Base-by-base conservation (phyloP, 306 rosid species). In the Vachellia pachyceras region DNA sequence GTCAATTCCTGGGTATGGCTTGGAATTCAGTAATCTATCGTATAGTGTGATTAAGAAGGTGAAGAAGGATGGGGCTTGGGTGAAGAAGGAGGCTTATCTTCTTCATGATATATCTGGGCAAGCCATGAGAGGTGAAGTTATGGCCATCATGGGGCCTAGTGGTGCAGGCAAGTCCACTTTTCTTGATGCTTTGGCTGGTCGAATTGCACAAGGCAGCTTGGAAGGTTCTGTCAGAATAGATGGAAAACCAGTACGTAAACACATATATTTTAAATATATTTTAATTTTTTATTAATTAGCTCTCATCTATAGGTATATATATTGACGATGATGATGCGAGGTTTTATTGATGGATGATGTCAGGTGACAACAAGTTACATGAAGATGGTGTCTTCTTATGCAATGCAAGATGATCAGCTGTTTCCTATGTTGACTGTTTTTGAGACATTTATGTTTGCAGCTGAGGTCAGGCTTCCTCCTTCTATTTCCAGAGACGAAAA, bases 131-230 rank as follows among this genome's bases (percentile, higher is more conserved):
- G 91, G 97, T 66, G 92, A 94, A 79, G 47, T 94, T 50, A 87
- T 92, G 97, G 98, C 98, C 55, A 91, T 94, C 84, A 84, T 94
- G 88, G 98, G 97, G 40, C 98, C 97, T 4, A 94, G 98, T 84
- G 98, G 98, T 77, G 98, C 98, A 12, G 98, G 98, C 1, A 94
- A 94, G 85, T 94, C 98, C 39, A 94, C 98, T 3, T 92, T 92
- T 83, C 98, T 92, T 8, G 98, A 92, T 82, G 97, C 97, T 52
- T 87, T 94, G 89, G 97, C 97, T 0, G 97, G 94, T 0, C 82
- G 97, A 47, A 94, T 94, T 82, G 94, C 97, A 0, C 88, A 90
- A 73, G 98, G 98, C 42, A 94, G 97, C 82, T 88, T 94, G 3
- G 79, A 87, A 86, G 98, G 98, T 75, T 90, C 97, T 1, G 97